Evolutionary conservation across 352 stramenopile genomes (phyloP), one percentile per base, ranked within the genome.

Genomic region (Phytophthora fragariaefolia): DNA sequence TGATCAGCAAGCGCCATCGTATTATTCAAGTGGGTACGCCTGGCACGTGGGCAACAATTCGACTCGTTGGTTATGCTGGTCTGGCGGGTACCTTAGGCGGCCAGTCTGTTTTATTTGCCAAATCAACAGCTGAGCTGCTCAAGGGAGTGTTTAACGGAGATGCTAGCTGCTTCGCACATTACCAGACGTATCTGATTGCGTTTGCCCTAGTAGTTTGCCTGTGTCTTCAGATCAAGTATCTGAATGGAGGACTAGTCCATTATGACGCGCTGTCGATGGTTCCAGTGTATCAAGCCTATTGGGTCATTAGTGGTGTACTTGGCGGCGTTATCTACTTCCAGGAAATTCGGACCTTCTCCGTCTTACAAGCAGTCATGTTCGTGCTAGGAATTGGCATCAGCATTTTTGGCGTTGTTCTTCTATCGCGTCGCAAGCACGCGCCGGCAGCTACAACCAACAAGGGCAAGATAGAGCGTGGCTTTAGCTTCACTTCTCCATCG

Each of bases 261-360:
- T 96, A 90, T 57, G 89, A 96, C 59, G 89, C 89, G 36, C 74
- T 96, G 0, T 90, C 83, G 7, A 80, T 96, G 30, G 86, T 96
- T 20, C 89, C 89, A 0, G 84, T 96, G 13, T 95, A 95, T 59
- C 89, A 96, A 64, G 83, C 80, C 6, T 98, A 97, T 60, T 97
- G 89, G 81, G 96, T 97, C 61, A 89, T 97, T 57, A 95, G 78
- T 18, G 87, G 88, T 9, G 87, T 97, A 27, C 74, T 97, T 0
- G 92, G 93, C 10, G 93, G 92, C 1, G 81, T 91, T 26, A 87
- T 98, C 26, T 98, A 97, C 74, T 98, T 97, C 68, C 81, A 97
- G 52, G 93, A 98, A 65, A 93, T 93, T 54, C 82, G 83, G 27
- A 76, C 77, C 4, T 92, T 97, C 55, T 89, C 85, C 4, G 70